A percentile compares a stretch with the other conserved stretches of the same genome.
Evolutionary conservation across 2,329 filamentous ascomycete species (phyloP).

Genomic region (Pseudocercospora fijiensis): DNA sequence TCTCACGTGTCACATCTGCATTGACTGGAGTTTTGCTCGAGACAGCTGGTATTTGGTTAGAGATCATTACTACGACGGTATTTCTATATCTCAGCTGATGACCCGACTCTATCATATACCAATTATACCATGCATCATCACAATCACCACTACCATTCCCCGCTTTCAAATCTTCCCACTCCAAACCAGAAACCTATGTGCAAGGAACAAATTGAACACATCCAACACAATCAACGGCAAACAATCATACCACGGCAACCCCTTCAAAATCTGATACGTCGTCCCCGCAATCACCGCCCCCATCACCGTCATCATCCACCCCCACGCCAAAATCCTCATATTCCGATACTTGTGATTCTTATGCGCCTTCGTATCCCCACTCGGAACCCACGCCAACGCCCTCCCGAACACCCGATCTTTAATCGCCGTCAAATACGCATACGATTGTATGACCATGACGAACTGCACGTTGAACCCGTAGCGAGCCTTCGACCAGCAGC

Average conservation of each 20-base stretch:
- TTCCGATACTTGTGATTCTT: constrained; percentile 48
- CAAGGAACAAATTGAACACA: constrained; percentile 43
- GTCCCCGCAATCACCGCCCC: constrained; percentile 41
- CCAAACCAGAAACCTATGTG: constrained; percentile 44
- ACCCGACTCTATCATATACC: background rate
- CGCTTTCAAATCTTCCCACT: constrained; percentile 19
- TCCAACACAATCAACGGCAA: constrained; percentile 43
- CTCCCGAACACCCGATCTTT: constrained; percentile 45
- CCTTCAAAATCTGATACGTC: constrained; percentile 38
- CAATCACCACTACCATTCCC: background rate
- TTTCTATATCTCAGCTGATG: background rate
- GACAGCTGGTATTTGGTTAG: background rate
- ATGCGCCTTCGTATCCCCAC: constrained; percentile 43
- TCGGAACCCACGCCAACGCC: constrained; percentile 44
- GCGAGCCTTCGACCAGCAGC: constrained; percentile 44
- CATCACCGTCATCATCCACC: constrained; percentile 41
- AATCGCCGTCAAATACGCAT: constrained; percentile 47
- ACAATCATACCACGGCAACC: constrained; percentile 44
- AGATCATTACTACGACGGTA: background rate
- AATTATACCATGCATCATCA: background rate
- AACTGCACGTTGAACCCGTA: constrained; percentile 49
- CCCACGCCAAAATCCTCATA: constrained; percentile 44
- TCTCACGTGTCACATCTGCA: background rate
- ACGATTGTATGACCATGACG: constrained; percentile 45
- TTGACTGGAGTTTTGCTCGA: background rate